Evolutionary conservation across 1,139 yeast genomes (phyloP).

Genomic region (Taiozyma sp.): DNA sequence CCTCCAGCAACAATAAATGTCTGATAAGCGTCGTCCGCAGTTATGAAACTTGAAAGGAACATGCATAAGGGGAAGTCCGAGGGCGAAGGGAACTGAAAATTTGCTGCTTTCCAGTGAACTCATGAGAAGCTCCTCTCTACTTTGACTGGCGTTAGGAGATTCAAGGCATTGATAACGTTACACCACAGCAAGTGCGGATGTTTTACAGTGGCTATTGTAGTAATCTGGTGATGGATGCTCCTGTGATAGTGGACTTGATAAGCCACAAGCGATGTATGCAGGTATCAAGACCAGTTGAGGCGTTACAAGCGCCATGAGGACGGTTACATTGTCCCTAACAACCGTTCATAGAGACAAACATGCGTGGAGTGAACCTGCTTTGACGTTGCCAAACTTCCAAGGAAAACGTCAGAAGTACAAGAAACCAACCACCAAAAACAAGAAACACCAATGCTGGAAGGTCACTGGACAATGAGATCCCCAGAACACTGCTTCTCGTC

Average conservation of each 20-base stretch:
- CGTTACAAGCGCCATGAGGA: not conserved
- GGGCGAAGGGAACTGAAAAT: not conserved
- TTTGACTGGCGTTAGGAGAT: not conserved
- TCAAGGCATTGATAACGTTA: not conserved
- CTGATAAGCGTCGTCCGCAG: too few relatives aligned
- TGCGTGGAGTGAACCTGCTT: not conserved
- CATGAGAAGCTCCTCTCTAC: too few relatives aligned
- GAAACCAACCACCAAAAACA: not conserved
- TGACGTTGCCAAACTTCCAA: not conserved
- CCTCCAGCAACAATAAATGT: too few relatives aligned
- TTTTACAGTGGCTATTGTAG: not conserved
- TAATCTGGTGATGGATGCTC: not conserved
- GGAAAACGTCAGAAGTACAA: not conserved
- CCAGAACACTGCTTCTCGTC: too few relatives aligned
- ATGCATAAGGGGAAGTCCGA: not conserved
- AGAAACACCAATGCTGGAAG: too few relatives aligned
- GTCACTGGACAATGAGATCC: not conserved
- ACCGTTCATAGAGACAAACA: too few relatives aligned
- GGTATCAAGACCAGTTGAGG: not conserved
- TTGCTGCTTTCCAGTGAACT: not conserved
- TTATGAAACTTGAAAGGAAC: too few relatives aligned
- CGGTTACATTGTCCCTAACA: not conserved
- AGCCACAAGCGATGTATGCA: not conserved
- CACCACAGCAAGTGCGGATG: not conserved
- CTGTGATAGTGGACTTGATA: not conserved